A percentile compares a stretch with the other conserved stretches of the same genome.
phyloP scores from a whole-genome alignment of 441 rosid species.

The Kokia cookei region DNA sequence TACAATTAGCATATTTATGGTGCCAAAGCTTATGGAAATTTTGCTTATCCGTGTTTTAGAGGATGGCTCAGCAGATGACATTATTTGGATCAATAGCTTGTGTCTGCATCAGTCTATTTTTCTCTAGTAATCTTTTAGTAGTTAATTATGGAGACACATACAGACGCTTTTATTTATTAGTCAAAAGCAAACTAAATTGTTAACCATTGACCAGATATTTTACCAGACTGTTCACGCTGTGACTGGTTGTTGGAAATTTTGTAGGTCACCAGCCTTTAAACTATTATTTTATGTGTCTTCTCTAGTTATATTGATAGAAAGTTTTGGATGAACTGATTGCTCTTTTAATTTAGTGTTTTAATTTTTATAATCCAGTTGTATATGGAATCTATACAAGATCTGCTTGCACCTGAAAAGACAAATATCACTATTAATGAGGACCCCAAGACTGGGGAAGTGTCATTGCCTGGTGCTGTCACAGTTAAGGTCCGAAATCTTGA shows the following conservation, averaged over 20 bases:
- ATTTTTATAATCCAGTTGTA: not conserved
- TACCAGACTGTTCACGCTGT: not conserved
- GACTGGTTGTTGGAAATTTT: not conserved
- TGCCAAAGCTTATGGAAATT: no score
- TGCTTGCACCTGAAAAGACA: constrained; percentile 74
- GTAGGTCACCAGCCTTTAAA: not conserved
- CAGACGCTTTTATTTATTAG: no score
- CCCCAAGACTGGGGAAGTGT: constrained; percentile 74
- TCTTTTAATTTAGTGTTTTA: not conserved
- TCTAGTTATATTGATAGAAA: not conserved
- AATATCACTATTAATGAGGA: constrained; percentile 75
- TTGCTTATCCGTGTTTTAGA: no score
- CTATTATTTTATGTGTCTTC: not conserved
- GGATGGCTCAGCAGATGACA: no score
- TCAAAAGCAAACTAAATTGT: no score
- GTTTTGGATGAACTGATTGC: not conserved
- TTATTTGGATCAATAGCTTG: no score
- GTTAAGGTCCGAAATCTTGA: constrained; percentile 54
- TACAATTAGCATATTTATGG: no score
- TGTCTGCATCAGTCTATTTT: no score
- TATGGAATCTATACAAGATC: constrained; percentile 81
- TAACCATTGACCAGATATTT: no score
- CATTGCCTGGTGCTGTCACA: constrained; percentile 62
- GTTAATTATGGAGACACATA: no score
- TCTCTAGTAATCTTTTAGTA: no score